Conservation (phyloP, 2,329 filamentous ascomycete genomes). For the Ceratocystis alfenasii region DNA sequence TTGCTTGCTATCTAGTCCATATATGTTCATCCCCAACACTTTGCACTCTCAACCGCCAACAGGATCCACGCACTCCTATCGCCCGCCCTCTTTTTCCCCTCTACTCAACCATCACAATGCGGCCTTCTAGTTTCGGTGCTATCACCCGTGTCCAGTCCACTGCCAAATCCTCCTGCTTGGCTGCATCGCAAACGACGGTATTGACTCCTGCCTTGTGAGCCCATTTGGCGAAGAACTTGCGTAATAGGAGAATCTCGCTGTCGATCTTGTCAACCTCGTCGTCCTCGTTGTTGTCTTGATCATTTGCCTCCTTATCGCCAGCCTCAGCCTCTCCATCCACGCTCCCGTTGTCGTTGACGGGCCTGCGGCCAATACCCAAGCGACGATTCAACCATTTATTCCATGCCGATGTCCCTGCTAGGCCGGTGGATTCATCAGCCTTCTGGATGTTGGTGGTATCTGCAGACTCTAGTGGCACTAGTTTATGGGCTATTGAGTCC, state of each 20-base stretch:
- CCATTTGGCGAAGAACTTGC: slow-evolving; percentile 62
- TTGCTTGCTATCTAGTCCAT: too few relatives aligned
- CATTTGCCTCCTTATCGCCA: slow-evolving; percentile 9
- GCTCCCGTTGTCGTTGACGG: slow-evolving; percentile 20
- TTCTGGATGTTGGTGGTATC: slow-evolving; percentile 23
- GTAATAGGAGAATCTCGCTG: slow-evolving; percentile 50
- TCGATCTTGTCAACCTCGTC: slow-evolving; percentile 38
- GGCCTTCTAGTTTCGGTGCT: slow-evolving; percentile 62
- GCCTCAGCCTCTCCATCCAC: slow-evolving; percentile 22
- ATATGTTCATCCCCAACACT: too few relatives aligned
- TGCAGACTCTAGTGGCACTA: slow-evolving; percentile 16
- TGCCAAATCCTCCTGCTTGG: slow-evolving; percentile 47
- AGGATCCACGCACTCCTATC: background rate
- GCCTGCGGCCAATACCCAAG: slow-evolving; percentile 12
- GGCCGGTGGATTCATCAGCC: background rate
- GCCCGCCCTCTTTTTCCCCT: too few relatives aligned
- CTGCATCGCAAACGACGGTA: slow-evolving; percentile 39
- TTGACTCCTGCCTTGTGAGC: slow-evolving; percentile 54
- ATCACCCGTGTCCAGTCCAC: slow-evolving; percentile 73
- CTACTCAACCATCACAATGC: slow-evolving; percentile 43
- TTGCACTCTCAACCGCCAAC: background rate
- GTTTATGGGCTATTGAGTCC: slow-evolving; percentile 47
- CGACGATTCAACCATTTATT: slow-evolving; percentile 19
- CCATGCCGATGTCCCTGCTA: slow-evolving; percentile 14
- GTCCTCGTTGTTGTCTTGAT: slow-evolving; percentile 27